These are phyloP conservation scores for Salisapilia sapeloensis DNA, from an alignment of 352 stramenopile genomes.

Conservation along the genomic window DNA sequence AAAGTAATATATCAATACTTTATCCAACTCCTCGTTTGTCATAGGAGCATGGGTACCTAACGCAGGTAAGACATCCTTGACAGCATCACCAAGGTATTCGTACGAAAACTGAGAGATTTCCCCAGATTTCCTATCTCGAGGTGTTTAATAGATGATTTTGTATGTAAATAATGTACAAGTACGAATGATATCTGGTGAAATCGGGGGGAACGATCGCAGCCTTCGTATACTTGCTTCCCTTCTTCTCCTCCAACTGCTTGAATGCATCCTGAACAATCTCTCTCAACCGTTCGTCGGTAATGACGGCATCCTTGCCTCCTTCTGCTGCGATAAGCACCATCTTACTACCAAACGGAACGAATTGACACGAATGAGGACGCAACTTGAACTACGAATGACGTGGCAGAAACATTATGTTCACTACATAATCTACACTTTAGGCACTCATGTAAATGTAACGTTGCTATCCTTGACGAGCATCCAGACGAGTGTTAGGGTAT, in stretches of 20 bases:
- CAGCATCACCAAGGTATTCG: slow-evolving; percentile 75
- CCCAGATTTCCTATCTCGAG: slow-evolving; percentile 62
- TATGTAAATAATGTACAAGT: slow-evolving; percentile 6
- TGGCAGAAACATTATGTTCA: too few species aligned
- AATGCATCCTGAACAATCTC: slow-evolving; percentile 44
- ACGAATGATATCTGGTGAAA: slow-evolving; percentile 93
- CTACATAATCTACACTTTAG: too few species aligned
- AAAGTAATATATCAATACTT: slow-evolving; percentile 12
- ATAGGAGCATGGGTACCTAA: slow-evolving; percentile 94
- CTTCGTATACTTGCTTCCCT: slow-evolving; percentile 30
- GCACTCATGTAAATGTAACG: too few species aligned
- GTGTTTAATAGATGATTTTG: not conserved
- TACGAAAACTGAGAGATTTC: slow-evolving; percentile 88
- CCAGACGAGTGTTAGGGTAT: too few species aligned
- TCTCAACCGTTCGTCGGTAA: slow-evolving; percentile 43
- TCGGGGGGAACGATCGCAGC: slow-evolving; percentile 91
- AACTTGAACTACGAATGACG: too few species aligned
- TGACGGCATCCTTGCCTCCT: slow-evolving; percentile 33
- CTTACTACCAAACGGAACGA: too few species aligned
- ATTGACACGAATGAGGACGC: too few species aligned
- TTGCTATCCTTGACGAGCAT: too few species aligned
- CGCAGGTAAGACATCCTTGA: slow-evolving; percentile 87
- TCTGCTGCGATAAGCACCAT: slow-evolving; percentile 70
- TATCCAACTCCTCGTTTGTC: slow-evolving; percentile 84
- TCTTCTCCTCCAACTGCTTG: slow-evolving; percentile 34